Evolutionary conservation across 2,329 filamentous ascomycete genomes (phyloP).

Genomic region (Furcasterigmium sp.): DNA sequence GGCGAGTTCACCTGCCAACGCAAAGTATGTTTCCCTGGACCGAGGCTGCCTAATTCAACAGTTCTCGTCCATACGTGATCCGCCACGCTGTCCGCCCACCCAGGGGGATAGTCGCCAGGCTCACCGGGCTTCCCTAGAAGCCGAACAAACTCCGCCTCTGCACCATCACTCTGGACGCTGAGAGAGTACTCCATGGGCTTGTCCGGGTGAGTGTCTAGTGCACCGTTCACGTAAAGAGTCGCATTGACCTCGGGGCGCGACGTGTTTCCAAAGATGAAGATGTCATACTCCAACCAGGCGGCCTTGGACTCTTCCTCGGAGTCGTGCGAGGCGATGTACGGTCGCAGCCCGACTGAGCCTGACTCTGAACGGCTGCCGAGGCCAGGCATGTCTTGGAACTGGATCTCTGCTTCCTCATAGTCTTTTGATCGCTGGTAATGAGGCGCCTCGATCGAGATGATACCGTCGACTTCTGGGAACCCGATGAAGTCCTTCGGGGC

Average conservation of each 20-base stretch:
- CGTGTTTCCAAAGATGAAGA: conserved; percentile 17
- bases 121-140: conserved; percentile 33
- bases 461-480: conserved; percentile 11
- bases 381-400: conserved; percentile 1
- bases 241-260: conserved; percentile 11
- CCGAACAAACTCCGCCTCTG: conserved; percentile 19
- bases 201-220: conserved; percentile 42
- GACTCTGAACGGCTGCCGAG: conserved; percentile 11
- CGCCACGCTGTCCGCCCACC: conserved; percentile 39
- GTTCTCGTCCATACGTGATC: conserved; percentile 40
- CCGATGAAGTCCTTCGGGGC: conserved; percentile 10
- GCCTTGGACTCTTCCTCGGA: background rate
- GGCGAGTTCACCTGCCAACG: conserved; percentile 20
- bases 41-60: conserved; percentile 8
- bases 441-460: conserved; percentile 13
- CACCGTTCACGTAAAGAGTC: conserved; percentile 20
- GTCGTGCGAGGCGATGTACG: conserved; percentile 3
- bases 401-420: background rate
- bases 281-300: conserved; percentile 18
- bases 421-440: conserved; percentile 10
- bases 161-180: conserved; percentile 21
- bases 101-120: conserved; percentile 34
- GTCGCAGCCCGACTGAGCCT: conserved; percentile 7
- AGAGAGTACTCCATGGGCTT: conserved; percentile 41
- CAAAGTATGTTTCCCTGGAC: conserved; percentile 17